Base-by-base conservation (phyloP, 805 yeast species). In the Lachancea waltii region DNA sequence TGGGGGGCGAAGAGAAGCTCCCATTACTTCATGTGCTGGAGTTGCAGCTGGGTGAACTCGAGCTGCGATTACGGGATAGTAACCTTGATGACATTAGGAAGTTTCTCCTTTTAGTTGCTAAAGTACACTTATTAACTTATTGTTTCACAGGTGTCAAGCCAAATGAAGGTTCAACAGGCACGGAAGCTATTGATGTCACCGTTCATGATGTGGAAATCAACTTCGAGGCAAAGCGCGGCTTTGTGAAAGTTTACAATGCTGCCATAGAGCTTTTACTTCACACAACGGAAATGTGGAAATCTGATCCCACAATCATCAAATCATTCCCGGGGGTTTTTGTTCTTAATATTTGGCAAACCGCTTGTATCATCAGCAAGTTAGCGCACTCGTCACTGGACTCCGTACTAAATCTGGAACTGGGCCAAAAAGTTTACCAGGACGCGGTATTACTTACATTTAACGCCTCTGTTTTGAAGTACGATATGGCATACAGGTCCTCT, bases 391-490 rank as follows among this genome's bases (percentile, higher is more conserved):
- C 85, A 1, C 65, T 85, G 51, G 71, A 79, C 18, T 66, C 72
- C 19, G 72, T 78, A 11, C 54, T 89, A 11, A 95, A 87, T 60
- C 60, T 77, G 23, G 77, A 74, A 2, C 69, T 78, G 0, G 97
- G 96, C 6, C 79, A 77, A 53, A 73, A 70, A 38, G 71, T 82
- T 21, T 85, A 81, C 50, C 74, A 73, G 44, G 65, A 67, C 16
- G 92, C 92, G 1, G 77, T 84, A 16, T 67, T 72, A 14, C 61
- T 84, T 32, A 78, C 92, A 1, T 73, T 78, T 41, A 77, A 77
- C 43, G 94, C 95, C 0, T 85, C 96, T 0, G 81, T 90, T 20
- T 67, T 85, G 50, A 86, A 86, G 51, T 92, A 89, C 62, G 98
- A 90, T 55, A 79, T 92, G 70, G 85, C 97, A 0, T 85, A 85